Percentiles rank a stretch among this genome's conserved stretches.
Conservation (phyloP, 2,329 filamentous ascomycete species). For the Colletotrichum brevisporum region DNA sequence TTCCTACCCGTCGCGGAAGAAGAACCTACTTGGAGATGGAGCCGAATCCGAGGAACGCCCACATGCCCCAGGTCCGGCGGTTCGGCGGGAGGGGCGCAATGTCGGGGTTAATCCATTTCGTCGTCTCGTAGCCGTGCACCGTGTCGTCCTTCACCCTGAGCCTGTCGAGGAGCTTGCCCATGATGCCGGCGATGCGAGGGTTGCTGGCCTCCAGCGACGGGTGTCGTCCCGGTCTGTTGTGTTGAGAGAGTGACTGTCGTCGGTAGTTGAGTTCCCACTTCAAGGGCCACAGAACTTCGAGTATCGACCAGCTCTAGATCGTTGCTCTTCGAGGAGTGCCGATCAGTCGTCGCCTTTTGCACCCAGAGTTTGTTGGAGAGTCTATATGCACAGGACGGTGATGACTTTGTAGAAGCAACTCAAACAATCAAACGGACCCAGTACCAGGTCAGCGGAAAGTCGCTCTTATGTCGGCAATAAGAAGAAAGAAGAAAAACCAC, state of each 20-base stretch:
- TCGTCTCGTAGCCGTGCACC: slow-evolving; percentile 52
- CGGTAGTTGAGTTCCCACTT: background rate
- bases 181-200: background rate
- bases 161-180: slow-evolving; percentile 33
- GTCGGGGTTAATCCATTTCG: slow-evolving; percentile 64
- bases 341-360: background rate
- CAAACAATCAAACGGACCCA: background rate
- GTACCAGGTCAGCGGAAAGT: slow-evolving; percentile 6
- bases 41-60: slow-evolving; percentile 42
- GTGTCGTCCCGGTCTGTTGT: background rate
- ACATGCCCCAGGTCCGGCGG: slow-evolving; percentile 59
- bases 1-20: background rate
- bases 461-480: slow-evolving; percentile 27
- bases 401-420: background rate
- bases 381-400: background rate
- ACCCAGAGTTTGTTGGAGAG: slow-evolving; percentile 15
- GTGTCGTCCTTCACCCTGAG: slow-evolving; percentile 36
- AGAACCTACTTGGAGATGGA: slow-evolving; percentile 41
- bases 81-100: slow-evolving; percentile 57
- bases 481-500: slow-evolving; percentile 19
- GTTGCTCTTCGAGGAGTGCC: too few relatives aligned
- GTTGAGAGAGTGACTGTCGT: background rate
- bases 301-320: too few relatives aligned
- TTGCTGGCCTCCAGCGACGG: background rate
- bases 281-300: too few relatives aligned